These are phyloP conservation scores for Lunularia cruciata DNA, from an alignment of 225 moss, liverwort and hornwort genomes.

Conservation along the genomic window DNA sequence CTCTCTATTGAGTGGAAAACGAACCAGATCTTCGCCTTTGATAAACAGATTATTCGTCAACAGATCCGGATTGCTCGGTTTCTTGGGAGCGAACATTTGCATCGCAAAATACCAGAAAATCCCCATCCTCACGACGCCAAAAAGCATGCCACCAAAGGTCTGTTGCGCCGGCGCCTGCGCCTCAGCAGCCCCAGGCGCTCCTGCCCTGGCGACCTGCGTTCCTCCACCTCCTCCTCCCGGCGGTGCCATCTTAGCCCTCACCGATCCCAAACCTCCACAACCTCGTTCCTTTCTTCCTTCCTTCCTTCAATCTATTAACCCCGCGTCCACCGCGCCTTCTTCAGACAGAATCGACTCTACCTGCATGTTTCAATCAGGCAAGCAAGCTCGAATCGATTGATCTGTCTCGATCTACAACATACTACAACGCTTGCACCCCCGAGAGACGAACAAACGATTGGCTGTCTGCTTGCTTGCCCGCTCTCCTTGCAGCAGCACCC, in stretches of 20 bases:
- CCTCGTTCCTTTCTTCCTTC: no score
- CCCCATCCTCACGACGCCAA: constrained; percentile 78
- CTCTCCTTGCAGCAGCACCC: no score
- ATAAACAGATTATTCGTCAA: constrained; percentile 68
- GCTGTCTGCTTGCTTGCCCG: no score
- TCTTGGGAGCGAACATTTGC: constrained; percentile 85
- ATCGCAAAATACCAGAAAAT: constrained; percentile 87
- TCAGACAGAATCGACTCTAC: no score
- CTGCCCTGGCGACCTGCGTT: constrained; percentile 55
- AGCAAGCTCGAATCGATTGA: no score
- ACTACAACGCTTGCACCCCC: no score
- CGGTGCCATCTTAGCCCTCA: constrained; percentile 71
- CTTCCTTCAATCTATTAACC: no score
- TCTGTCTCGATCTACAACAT: no score
- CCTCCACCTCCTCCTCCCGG: constrained; percentile 58
- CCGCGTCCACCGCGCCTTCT: no score
- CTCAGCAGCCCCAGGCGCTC: constrained; percentile 24
- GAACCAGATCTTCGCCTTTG: constrained; percentile 74
- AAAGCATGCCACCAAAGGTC: constrained; percentile 48
- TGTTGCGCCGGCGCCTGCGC: constrained; percentile 54
- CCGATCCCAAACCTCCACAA: no score
- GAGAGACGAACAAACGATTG: no score
- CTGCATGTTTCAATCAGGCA: no score
- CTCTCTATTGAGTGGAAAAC: not conserved
- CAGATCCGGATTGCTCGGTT: constrained; percentile 53